phyloP scores from a whole-genome alignment of 2,329 filamentous ascomycete species.

The Aureobasidium sp. region DNA sequence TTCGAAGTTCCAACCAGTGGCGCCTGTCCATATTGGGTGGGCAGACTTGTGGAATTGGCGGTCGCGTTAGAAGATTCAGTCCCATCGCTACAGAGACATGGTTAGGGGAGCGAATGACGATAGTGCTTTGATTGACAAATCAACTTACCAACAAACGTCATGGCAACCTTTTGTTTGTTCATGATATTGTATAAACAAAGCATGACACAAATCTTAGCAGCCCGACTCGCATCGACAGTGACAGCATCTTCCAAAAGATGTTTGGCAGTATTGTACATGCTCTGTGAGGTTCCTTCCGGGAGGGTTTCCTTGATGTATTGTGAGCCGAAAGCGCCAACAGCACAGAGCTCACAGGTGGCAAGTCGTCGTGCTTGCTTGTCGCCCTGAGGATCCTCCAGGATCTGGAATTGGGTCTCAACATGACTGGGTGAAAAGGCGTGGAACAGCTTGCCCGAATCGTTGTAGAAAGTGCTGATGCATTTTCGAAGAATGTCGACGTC shows the following conservation, averaged over 20 bases:
- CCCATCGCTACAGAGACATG: neutral
- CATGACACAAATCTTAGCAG: conserved; percentile 1
- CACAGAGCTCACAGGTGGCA: conserved; percentile 5
- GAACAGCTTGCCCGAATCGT: neutral
- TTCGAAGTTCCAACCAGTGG: conserved; percentile 1
- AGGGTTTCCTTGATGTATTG: conserved; percentile 4
- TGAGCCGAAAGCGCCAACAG: conserved; percentile 4
- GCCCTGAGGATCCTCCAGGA: neutral
- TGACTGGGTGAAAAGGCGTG: conserved; percentile 1
- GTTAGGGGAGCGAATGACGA: neutral
- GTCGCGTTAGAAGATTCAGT: neutral
- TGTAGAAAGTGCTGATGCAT: neutral
- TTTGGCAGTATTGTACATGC: neutral
- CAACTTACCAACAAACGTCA: conserved; percentile 8
- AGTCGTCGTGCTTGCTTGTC: neutral
- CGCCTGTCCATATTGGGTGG: neutral
- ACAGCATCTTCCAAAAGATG: conserved; percentile 6
- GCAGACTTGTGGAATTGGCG: neutral
- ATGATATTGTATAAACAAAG: conserved; percentile 5
- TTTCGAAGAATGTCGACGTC: neutral
- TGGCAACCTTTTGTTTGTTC: conserved; percentile 12
- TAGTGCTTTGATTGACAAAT: neutral
- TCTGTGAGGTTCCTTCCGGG: neutral
- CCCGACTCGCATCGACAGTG: neutral
- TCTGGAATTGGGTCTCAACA: neutral